Evolutionary conservation across 208 protist species (phyloP).

Genomic region (Leishmania gerbilli): DNA sequence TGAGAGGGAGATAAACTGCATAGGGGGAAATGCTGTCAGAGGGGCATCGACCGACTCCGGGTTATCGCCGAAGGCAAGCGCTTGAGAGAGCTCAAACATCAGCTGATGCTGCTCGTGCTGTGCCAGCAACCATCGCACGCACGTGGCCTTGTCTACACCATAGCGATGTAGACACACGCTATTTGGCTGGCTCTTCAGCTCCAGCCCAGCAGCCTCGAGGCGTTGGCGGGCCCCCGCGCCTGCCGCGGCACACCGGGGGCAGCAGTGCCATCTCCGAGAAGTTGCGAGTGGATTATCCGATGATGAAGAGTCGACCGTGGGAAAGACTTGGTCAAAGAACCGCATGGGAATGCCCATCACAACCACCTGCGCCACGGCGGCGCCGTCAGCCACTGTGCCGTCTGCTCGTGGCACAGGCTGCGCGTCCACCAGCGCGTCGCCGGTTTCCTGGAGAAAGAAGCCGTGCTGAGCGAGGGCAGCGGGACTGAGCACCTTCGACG

Average conservation of each 20-base stretch:
- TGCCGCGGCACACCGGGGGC: slow-evolving; percentile 28
- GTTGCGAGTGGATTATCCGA: neutral
- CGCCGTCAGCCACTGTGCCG: slow-evolving; percentile 12
- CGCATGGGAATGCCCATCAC: slow-evolving; percentile 61
- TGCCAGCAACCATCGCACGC: slow-evolving; percentile 43
- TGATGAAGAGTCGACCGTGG: neutral
- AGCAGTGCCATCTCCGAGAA: slow-evolving; percentile 31
- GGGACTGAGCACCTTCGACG: slow-evolving; percentile 15
- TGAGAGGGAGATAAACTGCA: slow-evolving; percentile 60
- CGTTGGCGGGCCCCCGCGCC: slow-evolving; percentile 13
- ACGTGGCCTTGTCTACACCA: slow-evolving; percentile 50
- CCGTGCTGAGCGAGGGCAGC: slow-evolving; percentile 28
- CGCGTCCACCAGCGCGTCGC: slow-evolving; percentile 50
- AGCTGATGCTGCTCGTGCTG: slow-evolving; percentile 13
- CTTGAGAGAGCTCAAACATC: slow-evolving; percentile 31
- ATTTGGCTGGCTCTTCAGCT: slow-evolving; percentile 60
- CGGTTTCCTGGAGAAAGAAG: slow-evolving; percentile 40
- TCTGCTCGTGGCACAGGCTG: slow-evolving; percentile 40
- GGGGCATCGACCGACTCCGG: slow-evolving; percentile 54
- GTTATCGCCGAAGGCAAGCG: slow-evolving; percentile 55
- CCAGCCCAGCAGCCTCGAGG: slow-evolving; percentile 32
- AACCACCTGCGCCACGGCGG: slow-evolving; percentile 40
- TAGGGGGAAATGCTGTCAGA: slow-evolving; percentile 45
- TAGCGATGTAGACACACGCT: slow-evolving; percentile 51
- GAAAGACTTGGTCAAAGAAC: slow-evolving; percentile 41